Evolutionary conservation across 1,284 basidiomycete genomes (phyloP).

Genomic region (Puccinia coronata): DNA sequence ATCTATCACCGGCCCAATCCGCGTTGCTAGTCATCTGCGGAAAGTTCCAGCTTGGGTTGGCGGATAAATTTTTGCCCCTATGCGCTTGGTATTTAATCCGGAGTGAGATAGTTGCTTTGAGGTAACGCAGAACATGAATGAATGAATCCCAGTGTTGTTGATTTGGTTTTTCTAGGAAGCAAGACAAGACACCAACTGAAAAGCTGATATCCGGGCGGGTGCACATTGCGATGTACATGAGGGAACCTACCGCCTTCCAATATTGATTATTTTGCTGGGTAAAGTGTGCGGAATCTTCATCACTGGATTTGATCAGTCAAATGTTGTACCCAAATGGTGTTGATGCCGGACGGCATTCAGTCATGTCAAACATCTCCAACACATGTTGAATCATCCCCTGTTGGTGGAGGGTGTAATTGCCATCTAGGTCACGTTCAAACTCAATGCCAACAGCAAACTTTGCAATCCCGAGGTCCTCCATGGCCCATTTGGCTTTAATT

Average conservation of each 20-base stretch:
- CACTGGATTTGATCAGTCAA: not conserved
- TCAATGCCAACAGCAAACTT: not conserved
- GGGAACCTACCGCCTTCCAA: not conserved
- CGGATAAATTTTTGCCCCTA: not conserved
- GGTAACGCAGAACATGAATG: conserved; percentile 2
- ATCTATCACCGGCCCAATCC: not conserved
- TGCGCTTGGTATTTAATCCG: not conserved
- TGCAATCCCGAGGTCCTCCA: not conserved
- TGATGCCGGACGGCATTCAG: not conserved
- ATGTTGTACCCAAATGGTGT: not conserved
- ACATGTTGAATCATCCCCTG: not conserved
- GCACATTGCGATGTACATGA: conserved; percentile 12
- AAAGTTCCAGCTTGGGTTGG: not conserved
- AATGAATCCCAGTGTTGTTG: conserved; percentile 22
- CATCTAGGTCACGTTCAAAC: not conserved
- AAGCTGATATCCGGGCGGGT: conserved; percentile 14
- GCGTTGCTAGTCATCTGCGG: not conserved
- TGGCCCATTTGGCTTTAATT: not conserved
- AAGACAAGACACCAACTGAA: conserved; percentile 15
- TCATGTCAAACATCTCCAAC: not conserved
- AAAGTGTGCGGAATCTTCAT: not conserved
- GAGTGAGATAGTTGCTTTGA: not conserved
- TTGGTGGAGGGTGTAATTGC: not conserved
- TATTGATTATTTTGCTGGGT: not conserved
- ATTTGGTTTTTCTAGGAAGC: conserved; percentile 16